phyloP scores from a whole-genome alignment of 441 rosid genomes.

The Lagerstroemia fauriei region DNA sequence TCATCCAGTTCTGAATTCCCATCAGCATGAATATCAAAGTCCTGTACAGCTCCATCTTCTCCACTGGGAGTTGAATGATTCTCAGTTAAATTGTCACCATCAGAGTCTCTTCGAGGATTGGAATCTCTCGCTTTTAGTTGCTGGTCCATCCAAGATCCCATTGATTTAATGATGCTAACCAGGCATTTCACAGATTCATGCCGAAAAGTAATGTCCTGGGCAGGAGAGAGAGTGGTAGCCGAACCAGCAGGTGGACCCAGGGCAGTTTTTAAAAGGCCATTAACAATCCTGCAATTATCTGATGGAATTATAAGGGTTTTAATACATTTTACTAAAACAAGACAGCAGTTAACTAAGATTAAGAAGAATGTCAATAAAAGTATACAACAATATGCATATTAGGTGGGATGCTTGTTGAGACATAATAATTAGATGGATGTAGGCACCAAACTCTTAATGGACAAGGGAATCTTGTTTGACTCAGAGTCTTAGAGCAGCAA shows the following conservation, averaged over 20 bases:
- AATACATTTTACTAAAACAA: slow-evolving; percentile 51
- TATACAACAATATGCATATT: neutral
- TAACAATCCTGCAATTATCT: slow-evolving; percentile 98
- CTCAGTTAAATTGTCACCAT: slow-evolving; percentile 56
- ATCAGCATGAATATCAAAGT: slow-evolving; percentile 71
- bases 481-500: slow-evolving; percentile 4
- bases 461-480: neutral
- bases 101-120: slow-evolving; percentile 51
- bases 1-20: slow-evolving; percentile 66
- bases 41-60: slow-evolving; percentile 64
- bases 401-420: neutral
- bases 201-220: slow-evolving; percentile 86
- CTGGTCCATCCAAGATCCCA: slow-evolving; percentile 96
- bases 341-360: neutral
- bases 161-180: slow-evolving; percentile 78
- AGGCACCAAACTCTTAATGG: neutral
- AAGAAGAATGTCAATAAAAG: slow-evolving; percentile 14
- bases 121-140: slow-evolving; percentile 68
- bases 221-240: slow-evolving; percentile 74
- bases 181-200: slow-evolving; percentile 97
- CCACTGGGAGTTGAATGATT: slow-evolving; percentile 50
- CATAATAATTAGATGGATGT: neutral
- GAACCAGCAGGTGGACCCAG: slow-evolving; percentile 95
- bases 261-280: slow-evolving; percentile 94
- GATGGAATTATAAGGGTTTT: slow-evolving; percentile 90